Conservation (phyloP, 108 stramenopile species). For the Nitzschia palea region DNA sequence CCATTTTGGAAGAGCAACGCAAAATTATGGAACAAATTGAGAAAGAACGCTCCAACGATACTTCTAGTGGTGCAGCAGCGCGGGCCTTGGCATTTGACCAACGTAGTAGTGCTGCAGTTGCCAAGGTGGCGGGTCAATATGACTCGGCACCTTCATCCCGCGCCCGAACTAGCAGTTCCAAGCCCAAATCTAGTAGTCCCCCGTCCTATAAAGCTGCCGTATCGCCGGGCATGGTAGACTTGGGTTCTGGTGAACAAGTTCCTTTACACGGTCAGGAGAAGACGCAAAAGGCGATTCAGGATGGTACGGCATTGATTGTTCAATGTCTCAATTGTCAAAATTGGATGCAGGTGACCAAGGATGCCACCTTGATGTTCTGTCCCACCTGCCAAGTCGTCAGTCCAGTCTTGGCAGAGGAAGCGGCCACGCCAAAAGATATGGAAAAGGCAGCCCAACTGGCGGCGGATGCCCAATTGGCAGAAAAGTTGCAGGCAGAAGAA, state of each 20-base stretch:
- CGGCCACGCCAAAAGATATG: conserved; percentile 44
- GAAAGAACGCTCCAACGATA: conserved; percentile 50
- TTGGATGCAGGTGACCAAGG: conserved; percentile 82
- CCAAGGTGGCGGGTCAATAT: conserved; percentile 30
- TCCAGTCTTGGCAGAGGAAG: conserved; percentile 53
- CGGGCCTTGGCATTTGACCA: conserved; percentile 49
- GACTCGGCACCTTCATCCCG: conserved; percentile 17
- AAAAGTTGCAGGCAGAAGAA: conserved; percentile 76
- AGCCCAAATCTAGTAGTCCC: neutral
- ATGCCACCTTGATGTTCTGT: conserved; percentile 79
- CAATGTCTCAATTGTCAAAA: conserved; percentile 76
- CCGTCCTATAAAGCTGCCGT: neutral
- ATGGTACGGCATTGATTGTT: conserved; percentile 68
- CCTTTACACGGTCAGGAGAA: conserved; percentile 66
- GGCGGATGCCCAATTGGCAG: conserved; percentile 75
- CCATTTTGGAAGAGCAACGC: conserved; percentile 74
- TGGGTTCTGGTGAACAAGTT: conserved; percentile 58
- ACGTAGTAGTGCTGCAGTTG: conserved; percentile 39
- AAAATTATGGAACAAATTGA: conserved; percentile 71
- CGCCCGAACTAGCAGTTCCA: conserved; percentile 8
- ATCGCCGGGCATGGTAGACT: conserved; percentile 17
- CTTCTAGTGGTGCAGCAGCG: conserved; percentile 51
- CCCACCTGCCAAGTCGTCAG: conserved; percentile 71
- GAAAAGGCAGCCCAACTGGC: conserved; percentile 69
- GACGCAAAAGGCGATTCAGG: conserved; percentile 67